These are phyloP conservation scores for Coemansia biformis DNA, from an alignment of 192 early-diverging fungal genomes.

Conservation along the genomic window DNA sequence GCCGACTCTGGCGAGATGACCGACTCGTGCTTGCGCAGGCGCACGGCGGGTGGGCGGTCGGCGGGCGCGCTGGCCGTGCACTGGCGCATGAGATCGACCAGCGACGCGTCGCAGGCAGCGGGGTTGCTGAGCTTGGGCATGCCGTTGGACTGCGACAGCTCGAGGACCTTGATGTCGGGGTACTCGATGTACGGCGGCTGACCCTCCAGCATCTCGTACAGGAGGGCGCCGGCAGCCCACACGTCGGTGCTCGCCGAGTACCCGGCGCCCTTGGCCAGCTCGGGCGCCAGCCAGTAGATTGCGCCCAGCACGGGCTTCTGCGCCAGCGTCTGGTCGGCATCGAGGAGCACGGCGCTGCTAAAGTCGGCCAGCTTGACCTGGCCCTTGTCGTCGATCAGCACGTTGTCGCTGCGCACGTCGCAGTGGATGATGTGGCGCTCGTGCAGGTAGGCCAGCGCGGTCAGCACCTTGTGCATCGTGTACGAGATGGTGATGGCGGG, in stretches of 20 bases:
- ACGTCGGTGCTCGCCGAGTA: constrained; percentile 44
- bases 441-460: constrained; percentile 50
- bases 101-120: constrained; percentile 20
- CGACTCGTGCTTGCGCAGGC: constrained; percentile 45
- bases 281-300: constrained; percentile 54
- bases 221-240: constrained; percentile 47
- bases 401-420: constrained; percentile 53
- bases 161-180: constrained; percentile 48
- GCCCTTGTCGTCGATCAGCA: constrained; percentile 52
- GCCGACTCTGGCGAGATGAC: constrained; percentile 22
- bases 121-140: constrained; percentile 24
- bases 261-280: constrained; percentile 45
- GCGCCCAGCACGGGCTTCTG: constrained; percentile 45
- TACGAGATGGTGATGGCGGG: constrained; percentile 35
- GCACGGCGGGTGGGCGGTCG: constrained; percentile 31
- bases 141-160: constrained; percentile 47
- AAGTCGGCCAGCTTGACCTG: constrained; percentile 64
- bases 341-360: constrained; percentile 44
- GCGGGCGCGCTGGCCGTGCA: constrained; percentile 19
- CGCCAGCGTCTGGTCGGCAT: constrained; percentile 31
- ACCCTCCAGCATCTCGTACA: constrained; percentile 52
- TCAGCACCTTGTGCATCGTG: constrained; percentile 45
- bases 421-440: constrained; percentile 48
- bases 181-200: constrained; percentile 53
- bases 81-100: constrained; percentile 36